Conservation (phyloP, 2,329 filamentous ascomycete species). For the Metarhizium robertsii region DNA sequence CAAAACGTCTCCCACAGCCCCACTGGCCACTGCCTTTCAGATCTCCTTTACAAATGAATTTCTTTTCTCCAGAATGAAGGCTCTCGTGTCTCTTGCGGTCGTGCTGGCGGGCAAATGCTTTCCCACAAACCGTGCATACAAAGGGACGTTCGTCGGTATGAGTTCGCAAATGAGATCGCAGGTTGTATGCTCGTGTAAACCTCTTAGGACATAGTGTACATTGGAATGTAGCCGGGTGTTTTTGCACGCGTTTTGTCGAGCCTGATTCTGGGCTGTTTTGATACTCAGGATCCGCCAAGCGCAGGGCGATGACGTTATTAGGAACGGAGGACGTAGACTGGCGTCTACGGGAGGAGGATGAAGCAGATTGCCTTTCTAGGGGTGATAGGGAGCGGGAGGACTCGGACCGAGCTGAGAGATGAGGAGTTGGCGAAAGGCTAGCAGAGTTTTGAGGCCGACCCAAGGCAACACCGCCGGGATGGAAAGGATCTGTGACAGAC, state of each 20-base stretch:
- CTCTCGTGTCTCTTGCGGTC: constrained; percentile 96
- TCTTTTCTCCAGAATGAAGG: constrained; percentile 94
- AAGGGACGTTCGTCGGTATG: constrained; percentile 97
- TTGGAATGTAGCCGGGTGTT: constrained; percentile 95
- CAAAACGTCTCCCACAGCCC: constrained; percentile 90
- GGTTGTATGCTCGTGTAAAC: constrained; percentile 93
- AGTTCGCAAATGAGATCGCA: constrained; percentile 88
- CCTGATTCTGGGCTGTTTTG: constrained; percentile 55
- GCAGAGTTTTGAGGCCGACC: constrained; percentile 30
- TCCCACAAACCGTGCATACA: constrained; percentile 92
- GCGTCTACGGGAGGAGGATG: constrained; percentile 31
- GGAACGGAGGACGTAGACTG: constrained; percentile 56
- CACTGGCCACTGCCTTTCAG: constrained; percentile 75
- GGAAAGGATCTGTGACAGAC: constrained; percentile 53
- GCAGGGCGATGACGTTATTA: constrained; percentile 68
- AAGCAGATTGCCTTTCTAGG: constrained; percentile 39
- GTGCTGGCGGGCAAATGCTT: constrained; percentile 94
- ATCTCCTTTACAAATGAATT: constrained; percentile 91
- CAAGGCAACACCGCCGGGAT: constrained; percentile 32
- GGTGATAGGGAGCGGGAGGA: constrained; percentile 50
- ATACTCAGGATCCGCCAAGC: constrained; percentile 80
- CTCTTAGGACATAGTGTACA: constrained; percentile 89
- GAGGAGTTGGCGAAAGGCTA: constrained; percentile 41
- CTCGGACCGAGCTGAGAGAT: constrained; percentile 34
- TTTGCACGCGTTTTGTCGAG: constrained; percentile 76